Evolutionary conservation across 345 rosid species (phyloP), one percentile per base, ranked within the genome.

Genomic region (Euphorbia pulcherrima): DNA sequence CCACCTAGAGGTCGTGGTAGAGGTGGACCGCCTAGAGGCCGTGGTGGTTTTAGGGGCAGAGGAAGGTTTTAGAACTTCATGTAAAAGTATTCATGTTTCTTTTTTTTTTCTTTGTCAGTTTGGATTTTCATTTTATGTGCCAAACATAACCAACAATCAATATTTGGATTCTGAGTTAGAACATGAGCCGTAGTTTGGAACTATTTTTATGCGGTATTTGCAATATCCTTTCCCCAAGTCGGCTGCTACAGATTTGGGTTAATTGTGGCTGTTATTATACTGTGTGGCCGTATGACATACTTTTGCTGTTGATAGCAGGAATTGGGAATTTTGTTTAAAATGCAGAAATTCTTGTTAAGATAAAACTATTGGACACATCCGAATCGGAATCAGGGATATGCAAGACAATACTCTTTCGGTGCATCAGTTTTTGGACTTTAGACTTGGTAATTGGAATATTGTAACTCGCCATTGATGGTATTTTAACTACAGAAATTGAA

Each of bases 41-140:
- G 92, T 16, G 96, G 90, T 23, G 81, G 87, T 58, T 85, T 85
- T 72, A 75, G 96, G 81, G 97, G 95, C 48, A 74, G 89, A 72
- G 88, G 97, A 56, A 73, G 83, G 64, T 82, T 6, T 1, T 84
- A 83, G 84, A 37, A 27, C 59, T 55, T 51, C 67, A 16, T 71
- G 82, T 82, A 40, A 65, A 47, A 30, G 48, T 35, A 39, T 28
- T 30, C 53, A 58, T 70, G 68, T 55, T 70, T 33, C 37, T 33
- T 33, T 33, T 33, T 7, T 58, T 57, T 66, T 11, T 71, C 60
- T 58, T 57, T 66, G 8, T 71, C 60, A 44, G 44, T 65, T 44
- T 17, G 18, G 68, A 41, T 62, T 59, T 69, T 70, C 64, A 46
- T 70, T 66, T 60, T 46, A 58, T 63, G 28, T 29, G 44, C 37